Evolutionary conservation across 768 basidiomycete species (phyloP).

Genomic region (Auricularia heimuer): DNA sequence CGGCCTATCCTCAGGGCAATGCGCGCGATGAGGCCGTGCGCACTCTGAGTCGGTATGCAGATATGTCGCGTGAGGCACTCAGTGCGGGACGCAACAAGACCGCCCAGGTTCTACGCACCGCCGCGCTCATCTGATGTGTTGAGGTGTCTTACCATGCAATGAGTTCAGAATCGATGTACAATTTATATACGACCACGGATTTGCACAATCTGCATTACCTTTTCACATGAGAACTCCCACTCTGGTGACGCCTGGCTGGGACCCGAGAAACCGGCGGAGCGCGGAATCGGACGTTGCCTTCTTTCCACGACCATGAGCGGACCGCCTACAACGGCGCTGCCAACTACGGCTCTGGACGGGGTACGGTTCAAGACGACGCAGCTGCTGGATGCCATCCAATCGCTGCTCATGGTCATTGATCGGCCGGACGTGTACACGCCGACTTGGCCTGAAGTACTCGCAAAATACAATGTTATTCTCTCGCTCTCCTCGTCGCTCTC

Average conservation of each 20-base stretch:
- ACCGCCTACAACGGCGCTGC: no score
- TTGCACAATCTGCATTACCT: no score
- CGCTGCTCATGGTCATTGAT: neutral
- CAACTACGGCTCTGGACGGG: neutral
- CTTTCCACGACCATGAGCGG: no score
- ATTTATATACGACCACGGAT: no score
- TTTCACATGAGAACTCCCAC: no score
- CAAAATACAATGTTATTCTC: slow-evolving; percentile 76
- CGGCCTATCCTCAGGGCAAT: neutral
- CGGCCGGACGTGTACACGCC: slow-evolving; percentile 36
- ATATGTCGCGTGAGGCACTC: neutral
- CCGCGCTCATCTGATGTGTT: neutral
- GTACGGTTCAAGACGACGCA: neutral
- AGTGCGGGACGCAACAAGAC: neutral
- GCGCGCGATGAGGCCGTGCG: neutral
- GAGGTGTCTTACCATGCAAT: no score
- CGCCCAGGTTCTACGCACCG: neutral
- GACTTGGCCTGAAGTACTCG: slow-evolving; percentile 77
- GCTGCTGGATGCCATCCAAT: neutral
- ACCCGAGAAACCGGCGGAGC: no score
- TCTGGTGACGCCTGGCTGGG: no score
- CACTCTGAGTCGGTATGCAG: neutral
- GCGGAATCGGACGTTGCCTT: no score
- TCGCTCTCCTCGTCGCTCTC: slow-evolving; percentile 73
- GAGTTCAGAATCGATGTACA: no score